phyloP scores from a whole-genome alignment of 768 basidiomycete genomes.

The Termitomyces sp. region DNA sequence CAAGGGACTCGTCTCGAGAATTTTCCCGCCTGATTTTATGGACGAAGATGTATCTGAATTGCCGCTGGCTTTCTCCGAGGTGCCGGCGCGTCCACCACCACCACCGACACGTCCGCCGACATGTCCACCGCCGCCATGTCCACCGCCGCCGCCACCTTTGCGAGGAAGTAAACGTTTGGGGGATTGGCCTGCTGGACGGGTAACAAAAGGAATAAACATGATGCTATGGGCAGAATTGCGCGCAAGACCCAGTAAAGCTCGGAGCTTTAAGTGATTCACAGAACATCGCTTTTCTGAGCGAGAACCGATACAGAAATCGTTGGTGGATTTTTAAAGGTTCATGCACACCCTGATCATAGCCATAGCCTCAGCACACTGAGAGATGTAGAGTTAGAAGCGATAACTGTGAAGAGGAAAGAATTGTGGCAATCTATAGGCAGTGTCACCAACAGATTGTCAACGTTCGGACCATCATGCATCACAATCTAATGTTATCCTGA shows the following conservation, averaged over 20 bases:
- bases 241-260: not conserved
- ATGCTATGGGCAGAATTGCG: too few relatives aligned
- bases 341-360: not conserved
- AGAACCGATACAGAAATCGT: too few relatives aligned
- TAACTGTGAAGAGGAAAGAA: not conserved
- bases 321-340: not conserved
- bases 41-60: not conserved
- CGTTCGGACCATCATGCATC: too few relatives aligned
- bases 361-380: not conserved
- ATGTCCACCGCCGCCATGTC: not conserved
- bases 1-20: not conserved
- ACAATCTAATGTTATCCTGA: not conserved
- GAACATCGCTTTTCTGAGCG: not conserved
- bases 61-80: not conserved
- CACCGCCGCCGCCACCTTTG: not conserved
- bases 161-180: not conserved
- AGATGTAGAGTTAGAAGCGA: not conserved
- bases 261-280: not conserved
- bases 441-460: too few relatives aligned
- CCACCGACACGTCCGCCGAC: not conserved
- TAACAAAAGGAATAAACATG: not conserved
- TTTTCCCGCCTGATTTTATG: not conserved
- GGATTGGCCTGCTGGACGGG: not conserved
- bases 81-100: not conserved
- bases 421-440: too few relatives aligned